Percentiles rank a stretch among this genome's conserved stretches.
phyloP scores from a whole-genome alignment of 179 eudicot species.

The Silene coronaria region DNA sequence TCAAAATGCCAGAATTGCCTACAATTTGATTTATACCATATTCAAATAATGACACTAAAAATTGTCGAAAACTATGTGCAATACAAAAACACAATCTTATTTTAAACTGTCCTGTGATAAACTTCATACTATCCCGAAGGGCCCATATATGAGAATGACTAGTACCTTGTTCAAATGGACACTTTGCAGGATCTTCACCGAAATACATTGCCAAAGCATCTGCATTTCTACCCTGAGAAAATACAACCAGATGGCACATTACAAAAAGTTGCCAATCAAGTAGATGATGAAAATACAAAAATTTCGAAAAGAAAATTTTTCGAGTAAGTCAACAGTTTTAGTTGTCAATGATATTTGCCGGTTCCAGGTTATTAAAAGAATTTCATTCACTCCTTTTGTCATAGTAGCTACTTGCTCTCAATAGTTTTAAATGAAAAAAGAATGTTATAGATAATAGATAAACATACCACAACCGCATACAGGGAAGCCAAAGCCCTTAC shows the following conservation, averaged over 20 bases:
- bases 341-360: background rate
- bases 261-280: background rate
- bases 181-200: constrained; percentile 94
- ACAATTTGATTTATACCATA: too few relatives aligned
- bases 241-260: background rate
- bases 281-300: background rate
- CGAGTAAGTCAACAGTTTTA: too few relatives aligned
- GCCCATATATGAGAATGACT: background rate
- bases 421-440: background rate
- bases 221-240: constrained; percentile 69
- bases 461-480: constrained; percentile 74
- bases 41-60: too few relatives aligned
- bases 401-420: background rate
- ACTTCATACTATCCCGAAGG: background rate
- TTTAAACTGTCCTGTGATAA: background rate
- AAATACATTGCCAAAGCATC: constrained; percentile 86
- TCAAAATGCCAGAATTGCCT: too few relatives aligned
- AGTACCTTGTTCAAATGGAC: constrained; percentile 93
- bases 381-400: background rate
- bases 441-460: constrained; percentile 1
- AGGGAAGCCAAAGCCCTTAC: constrained; percentile 71
- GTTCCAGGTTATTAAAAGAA: background rate
- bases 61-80: too few relatives aligned
- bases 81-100: too few relatives aligned
- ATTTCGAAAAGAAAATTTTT: too few relatives aligned